Conservation (phyloP, 208 protist species). For the Trypanosoma boissoni region DNA sequence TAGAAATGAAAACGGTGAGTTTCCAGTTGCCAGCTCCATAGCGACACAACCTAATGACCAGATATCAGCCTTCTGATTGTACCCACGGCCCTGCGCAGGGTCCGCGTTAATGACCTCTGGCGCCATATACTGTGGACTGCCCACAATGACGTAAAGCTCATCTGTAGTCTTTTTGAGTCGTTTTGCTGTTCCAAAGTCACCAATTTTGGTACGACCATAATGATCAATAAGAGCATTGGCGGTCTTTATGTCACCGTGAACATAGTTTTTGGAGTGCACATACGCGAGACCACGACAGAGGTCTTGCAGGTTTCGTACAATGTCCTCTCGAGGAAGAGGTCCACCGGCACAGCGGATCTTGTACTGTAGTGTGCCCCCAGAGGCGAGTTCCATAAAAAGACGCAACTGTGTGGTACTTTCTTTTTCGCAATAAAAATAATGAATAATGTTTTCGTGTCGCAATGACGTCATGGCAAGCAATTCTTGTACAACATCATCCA, state of each 20-base stretch:
- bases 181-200: constrained; percentile 93
- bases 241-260: constrained; percentile 91
- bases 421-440: constrained; percentile 92
- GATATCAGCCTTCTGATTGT: constrained; percentile 89
- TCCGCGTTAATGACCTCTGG: constrained; percentile 85
- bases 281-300: constrained; percentile 87
- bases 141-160: constrained; percentile 74
- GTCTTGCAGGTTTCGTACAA: constrained; percentile 76
- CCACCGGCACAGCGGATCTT: constrained; percentile 66
- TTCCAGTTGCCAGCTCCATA: constrained; percentile 85
- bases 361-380: constrained; percentile 81
- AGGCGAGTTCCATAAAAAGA: constrained; percentile 92
- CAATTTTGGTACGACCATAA: constrained; percentile 89
- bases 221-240: constrained; percentile 86
- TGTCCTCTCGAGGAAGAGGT: constrained; percentile 56
- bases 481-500: constrained; percentile 78
- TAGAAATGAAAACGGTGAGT: constrained; percentile 67
- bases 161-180: constrained; percentile 56
- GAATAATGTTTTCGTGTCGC: constrained; percentile 92
- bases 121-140: constrained; percentile 92
- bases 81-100: constrained; percentile 43
- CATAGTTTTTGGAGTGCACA: constrained; percentile 82
- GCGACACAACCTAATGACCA: constrained; percentile 90
- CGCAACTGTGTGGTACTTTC: constrained; percentile 71
- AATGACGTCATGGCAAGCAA: constrained; percentile 89